Conservation (phyloP, 2,329 filamentous ascomycete species). For the Dothistroma septosporum region DNA sequence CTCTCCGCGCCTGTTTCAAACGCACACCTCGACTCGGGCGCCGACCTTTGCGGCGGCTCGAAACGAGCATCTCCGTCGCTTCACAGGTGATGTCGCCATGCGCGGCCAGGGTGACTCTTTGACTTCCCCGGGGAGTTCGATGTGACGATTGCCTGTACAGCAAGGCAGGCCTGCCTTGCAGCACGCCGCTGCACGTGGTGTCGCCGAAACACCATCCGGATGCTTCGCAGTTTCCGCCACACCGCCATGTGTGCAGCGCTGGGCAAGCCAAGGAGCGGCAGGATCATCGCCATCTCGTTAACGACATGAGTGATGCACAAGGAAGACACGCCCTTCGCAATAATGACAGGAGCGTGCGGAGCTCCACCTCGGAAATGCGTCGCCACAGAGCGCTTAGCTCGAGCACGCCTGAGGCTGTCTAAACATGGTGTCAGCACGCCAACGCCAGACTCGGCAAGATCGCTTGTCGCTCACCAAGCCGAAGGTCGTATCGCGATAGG, state of each 20-base stretch:
- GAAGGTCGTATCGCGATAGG: neutral
- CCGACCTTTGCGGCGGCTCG: neutral
- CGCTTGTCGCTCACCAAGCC: neutral
- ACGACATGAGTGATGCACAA: neutral
- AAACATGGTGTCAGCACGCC: neutral
- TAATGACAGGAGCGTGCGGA: neutral
- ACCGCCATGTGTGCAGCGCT: neutral
- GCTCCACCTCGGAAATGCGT: neutral
- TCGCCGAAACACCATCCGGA: neutral
- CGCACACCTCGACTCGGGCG: neutral
- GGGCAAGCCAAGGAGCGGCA: neutral
- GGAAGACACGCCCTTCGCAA: neutral
- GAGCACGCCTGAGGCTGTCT: neutral
- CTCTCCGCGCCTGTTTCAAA: neutral
- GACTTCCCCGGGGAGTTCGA: neutral
- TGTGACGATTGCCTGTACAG: neutral
- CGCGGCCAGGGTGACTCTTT: neutral
- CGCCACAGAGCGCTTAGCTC: neutral
- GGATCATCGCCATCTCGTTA: neutral
- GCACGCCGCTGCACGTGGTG: neutral
- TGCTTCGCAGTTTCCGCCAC: neutral
- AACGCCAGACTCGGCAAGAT: neutral
- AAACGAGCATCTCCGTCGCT: neutral
- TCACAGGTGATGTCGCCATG: neutral
- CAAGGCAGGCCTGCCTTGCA: neutral